Base-by-base conservation (phyloP, 1,284 basidiomycete genomes). In the Ceratobasidium sp. region DNA sequence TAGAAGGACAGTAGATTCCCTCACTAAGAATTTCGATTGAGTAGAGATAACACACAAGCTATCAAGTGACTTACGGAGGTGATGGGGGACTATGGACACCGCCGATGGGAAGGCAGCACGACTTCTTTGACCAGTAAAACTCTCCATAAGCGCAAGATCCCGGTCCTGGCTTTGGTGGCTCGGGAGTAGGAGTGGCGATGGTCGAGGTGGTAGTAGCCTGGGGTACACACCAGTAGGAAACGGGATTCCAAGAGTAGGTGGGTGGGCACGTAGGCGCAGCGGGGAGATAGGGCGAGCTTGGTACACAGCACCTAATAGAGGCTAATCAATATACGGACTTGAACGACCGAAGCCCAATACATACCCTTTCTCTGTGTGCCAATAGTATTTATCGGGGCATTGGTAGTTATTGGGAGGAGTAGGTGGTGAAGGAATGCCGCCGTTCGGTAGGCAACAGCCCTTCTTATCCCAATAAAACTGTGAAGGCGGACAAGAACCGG, bases 61-160 rank as follows among this genome's bases (percentile, higher is more conserved):
- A 16, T 16, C 53, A 55, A 53, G 3, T n/a, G 28, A 58, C 65
- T 57, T 41, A 69, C 65, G 65, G 65, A 21, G 65, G 65, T 10
- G 65, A 46, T 30, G 65, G 65, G 5, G 65, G 65, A 14, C 65
- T 69, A 28, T 69, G 53, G 12, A 41, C 32, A 46, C 65, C 65
- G 4, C 65, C 65, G 6, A 69, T 58, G 18, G 65, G 65, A 43
- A 69, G 52, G 41, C 65, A 69, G 41, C 65, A 69, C 5, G 36
- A 4, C 43, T 69, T 69, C 36, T 41, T 46, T 16, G 28, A 18
- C 65, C 65, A 69, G 39, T 52, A 69, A 41, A 69, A 69, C 32
- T 69, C 52, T 8, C 50, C 52, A 23, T 69, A 43, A 21, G 52
- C n/a, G n/a, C 65, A 69, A 58, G 65, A 69, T 57, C 52, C 65